Base-by-base conservation (phyloP, 345 rosid species). In the Sapria himalayana region DNA sequence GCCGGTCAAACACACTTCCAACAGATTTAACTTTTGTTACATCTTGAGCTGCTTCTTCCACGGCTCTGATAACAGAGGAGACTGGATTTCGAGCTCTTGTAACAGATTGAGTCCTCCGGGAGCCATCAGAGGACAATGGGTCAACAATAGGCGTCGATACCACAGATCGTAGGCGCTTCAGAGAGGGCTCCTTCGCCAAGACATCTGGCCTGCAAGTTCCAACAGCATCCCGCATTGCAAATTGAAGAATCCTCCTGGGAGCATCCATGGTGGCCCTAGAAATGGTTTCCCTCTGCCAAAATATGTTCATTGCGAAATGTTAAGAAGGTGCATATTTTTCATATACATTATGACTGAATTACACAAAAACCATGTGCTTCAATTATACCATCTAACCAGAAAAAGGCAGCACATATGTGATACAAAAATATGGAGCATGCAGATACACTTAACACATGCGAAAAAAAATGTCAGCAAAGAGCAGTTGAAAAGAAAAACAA, bases 151-250 rank as follows among this genome's bases (percentile, higher is more conserved):
- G 57, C 29, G 81, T 57, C 18, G 94, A 59, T 38, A 86, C 89
- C 52, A 81, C 78, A 36, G 93, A 91, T 14, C 80, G 78, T 48
- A 91, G 81, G 48, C 92, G 99, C 61, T 84, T 91, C 33, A 46
- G 39, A 27, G 79, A 47, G 48, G 92, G 66, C 33, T 78, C 93
- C 25, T 59, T 62, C 2, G 49, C 48, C 9, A 52, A 52, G 46
- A 44, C 56, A 37, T 78, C 52, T 33, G 75, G 62, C 45, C 59
- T 78, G 29, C 76, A 46, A 49, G 61, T 73, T 67, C 71, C 81
- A 19, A 91, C 74, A 29, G 99, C 95, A 71, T 84, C 99, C 57
- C 95, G 67, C 41, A 91, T 78, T 21, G 99, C 99, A 68, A 70
- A 84, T 43, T 91, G 95, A 57, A 91, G 93, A 19, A 86, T 65